Conservation (phyloP, 2,329 filamentous ascomycete genomes). For the Raffaelea albimanens region DNA sequence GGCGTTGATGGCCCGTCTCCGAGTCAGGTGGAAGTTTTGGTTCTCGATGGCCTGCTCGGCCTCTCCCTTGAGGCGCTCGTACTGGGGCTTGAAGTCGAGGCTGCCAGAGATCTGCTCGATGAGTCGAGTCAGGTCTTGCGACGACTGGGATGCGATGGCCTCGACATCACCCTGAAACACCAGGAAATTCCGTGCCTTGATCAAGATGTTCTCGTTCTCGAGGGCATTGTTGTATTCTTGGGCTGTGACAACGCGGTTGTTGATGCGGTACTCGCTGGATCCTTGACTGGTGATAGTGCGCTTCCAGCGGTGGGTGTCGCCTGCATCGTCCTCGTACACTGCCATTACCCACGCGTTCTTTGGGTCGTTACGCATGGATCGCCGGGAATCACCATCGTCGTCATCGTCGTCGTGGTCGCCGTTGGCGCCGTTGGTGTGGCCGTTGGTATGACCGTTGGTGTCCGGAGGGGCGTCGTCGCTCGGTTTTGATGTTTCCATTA, state of each 20-base stretch:
- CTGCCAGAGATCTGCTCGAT: conserved; percentile 98
- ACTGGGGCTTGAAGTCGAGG: conserved; percentile 87
- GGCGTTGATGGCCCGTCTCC: conserved; percentile 88
- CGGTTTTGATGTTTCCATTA: conserved; percentile 84
- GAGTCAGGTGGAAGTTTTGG: conserved; percentile 77
- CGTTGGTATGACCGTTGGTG: conserved; percentile 52
- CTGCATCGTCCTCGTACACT: conserved; percentile 94
- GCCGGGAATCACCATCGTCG: conserved; percentile 53
- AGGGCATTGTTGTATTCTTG: conserved; percentile 90
- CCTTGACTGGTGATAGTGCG: conserved; percentile 83
- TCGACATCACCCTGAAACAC: conserved; percentile 98
- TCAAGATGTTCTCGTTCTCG: conserved; percentile 90
- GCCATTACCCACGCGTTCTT: conserved; percentile 99
- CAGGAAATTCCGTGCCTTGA: conserved; percentile 95
- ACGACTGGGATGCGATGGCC: conserved; percentile 89
- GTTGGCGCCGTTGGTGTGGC: conserved; percentile 50
- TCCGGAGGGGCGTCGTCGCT: conserved; percentile 63
- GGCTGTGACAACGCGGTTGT: conserved; percentile 78
- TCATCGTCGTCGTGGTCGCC: conserved; percentile 51
- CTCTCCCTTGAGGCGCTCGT: conserved; percentile 80
- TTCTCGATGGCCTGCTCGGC: conserved; percentile 82
- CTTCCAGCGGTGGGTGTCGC: conserved; percentile 93
- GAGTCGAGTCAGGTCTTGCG: conserved; percentile 82
- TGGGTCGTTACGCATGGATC: conserved; percentile 56
- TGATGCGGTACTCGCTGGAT: conserved; percentile 92